Conservation (phyloP, 2,329 filamentous ascomycete genomes). For the Alternaria rosae region DNA sequence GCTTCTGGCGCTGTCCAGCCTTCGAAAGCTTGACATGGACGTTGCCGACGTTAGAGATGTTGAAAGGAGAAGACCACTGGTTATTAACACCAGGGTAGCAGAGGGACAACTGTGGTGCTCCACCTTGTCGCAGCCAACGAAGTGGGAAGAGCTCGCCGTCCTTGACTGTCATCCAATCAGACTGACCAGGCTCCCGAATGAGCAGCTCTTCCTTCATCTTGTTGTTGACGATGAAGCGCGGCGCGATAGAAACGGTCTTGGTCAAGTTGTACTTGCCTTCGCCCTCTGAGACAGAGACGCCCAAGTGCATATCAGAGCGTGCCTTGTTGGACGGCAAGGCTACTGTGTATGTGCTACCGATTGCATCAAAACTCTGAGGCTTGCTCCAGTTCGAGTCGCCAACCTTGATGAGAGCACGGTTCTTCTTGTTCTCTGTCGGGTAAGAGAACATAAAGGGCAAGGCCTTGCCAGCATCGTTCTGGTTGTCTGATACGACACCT, state of each 20-base stretch:
- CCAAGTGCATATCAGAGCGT: slow-evolving; percentile 85
- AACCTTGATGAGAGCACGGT: slow-evolving; percentile 85
- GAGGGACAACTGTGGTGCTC: slow-evolving; percentile 86
- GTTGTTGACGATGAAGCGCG: slow-evolving; percentile 93
- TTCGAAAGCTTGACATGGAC: slow-evolving; percentile 94
- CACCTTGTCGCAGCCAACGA: slow-evolving; percentile 84
- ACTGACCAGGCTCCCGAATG: slow-evolving; percentile 90
- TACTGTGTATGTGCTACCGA: slow-evolving; percentile 90
- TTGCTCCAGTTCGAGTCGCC: slow-evolving; percentile 96
- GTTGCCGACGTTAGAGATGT: slow-evolving; percentile 92
- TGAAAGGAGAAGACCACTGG: slow-evolving; percentile 97
- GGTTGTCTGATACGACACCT: slow-evolving; percentile 64
- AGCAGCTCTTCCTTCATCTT: slow-evolving; percentile 88
- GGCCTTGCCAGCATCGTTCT: slow-evolving; percentile 72
- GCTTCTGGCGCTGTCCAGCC: slow-evolving; percentile 83
- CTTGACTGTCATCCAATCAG: slow-evolving; percentile 79
- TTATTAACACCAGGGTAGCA: slow-evolving; percentile 95
- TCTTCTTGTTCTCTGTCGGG: slow-evolving; percentile 85
- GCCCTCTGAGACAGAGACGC: slow-evolving; percentile 86
- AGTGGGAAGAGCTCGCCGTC: slow-evolving; percentile 83
- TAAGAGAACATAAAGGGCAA: slow-evolving; percentile 97
- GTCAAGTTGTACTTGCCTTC: slow-evolving; percentile 98
- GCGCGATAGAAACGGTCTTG: slow-evolving; percentile 91
- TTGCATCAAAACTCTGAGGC: slow-evolving; percentile 96
- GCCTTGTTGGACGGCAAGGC: slow-evolving; percentile 76